phyloP scores from a whole-genome alignment of 371 early-diverging fungal genomes.

The Lichtheimia ramosa region DNA sequence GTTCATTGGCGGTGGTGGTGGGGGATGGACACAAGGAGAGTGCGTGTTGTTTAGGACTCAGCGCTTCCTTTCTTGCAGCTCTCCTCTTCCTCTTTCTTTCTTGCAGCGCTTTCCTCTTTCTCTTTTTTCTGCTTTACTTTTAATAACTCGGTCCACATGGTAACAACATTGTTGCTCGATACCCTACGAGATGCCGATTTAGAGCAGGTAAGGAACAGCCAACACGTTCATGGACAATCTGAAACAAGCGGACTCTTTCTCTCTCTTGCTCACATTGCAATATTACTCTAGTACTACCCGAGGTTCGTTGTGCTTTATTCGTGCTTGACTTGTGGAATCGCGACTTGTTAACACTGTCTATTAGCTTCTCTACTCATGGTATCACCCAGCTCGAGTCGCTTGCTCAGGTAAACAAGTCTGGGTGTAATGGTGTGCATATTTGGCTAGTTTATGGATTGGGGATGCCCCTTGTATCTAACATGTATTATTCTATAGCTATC shows the following conservation, averaged over 20 bases:
- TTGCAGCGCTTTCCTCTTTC: slow-evolving; percentile 1
- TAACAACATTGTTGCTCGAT: slow-evolving; percentile 19
- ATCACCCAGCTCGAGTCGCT: slow-evolving; percentile 62
- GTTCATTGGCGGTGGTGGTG: no score
- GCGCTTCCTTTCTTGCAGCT: neutral
- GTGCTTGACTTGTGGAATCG: neutral
- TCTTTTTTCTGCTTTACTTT: slow-evolving; percentile 4
- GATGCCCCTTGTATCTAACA: neutral
- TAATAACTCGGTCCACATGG: slow-evolving; percentile 7
- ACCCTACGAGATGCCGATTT: slow-evolving; percentile 25
- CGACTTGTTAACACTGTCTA: neutral
- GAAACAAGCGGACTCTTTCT: neutral
- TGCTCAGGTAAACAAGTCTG: slow-evolving; percentile 45
- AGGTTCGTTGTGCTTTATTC: slow-evolving; percentile 7
- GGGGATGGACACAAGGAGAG: no score
- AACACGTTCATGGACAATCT: neutral
- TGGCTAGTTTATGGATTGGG: neutral
- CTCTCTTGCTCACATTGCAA: neutral
- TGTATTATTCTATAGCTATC: slow-evolving; percentile 53
- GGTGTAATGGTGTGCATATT: neutral
- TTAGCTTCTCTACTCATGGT: slow-evolving; percentile 61
- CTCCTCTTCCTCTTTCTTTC: neutral
- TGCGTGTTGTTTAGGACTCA: slow-evolving; percentile 1
- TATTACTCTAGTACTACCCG: slow-evolving; percentile 9
- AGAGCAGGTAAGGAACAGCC: slow-evolving; percentile 16